Evolutionary conservation across 1,284 basidiomycete genomes (phyloP).

Genomic region (Irpex rosettiformis): DNA sequence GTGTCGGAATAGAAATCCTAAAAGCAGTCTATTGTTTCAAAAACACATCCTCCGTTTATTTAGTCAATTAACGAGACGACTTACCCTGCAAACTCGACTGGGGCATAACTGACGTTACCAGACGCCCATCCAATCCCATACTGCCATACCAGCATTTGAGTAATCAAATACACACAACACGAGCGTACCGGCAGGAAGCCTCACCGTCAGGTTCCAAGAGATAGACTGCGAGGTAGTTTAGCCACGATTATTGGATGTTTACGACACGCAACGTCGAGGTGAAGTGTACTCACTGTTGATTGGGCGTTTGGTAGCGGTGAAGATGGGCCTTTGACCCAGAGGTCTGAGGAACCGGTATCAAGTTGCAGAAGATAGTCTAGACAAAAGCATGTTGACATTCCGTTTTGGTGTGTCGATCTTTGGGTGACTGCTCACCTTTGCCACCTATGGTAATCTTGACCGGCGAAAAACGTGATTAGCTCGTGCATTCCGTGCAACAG

Average conservation of each 20-base stretch:
- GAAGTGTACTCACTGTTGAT: conserved; percentile 44
- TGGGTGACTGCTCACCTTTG: conserved; percentile 39
- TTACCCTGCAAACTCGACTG: conserved; percentile 67
- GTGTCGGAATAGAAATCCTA: conserved; percentile 60
- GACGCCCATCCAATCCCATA: conserved; percentile 77
- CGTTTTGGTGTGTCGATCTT: neutral
- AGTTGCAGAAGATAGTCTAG: conserved; percentile 68
- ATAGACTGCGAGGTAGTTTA: conserved; percentile 30
- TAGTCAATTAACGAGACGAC: conserved; percentile 17
- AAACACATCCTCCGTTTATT: conserved; percentile 3
- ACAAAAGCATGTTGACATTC: conserved; percentile 4
- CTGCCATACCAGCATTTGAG: conserved; percentile 31
- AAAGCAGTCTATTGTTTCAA: conserved; percentile 7
- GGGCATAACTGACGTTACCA: conserved; percentile 58
- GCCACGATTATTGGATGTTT: neutral
- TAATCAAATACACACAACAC: neutral
- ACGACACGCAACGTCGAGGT: neutral
- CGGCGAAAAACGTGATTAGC: neutral
- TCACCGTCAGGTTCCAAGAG: conserved; percentile 58
- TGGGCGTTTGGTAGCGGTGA: conserved; percentile 50
- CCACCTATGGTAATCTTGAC: conserved; percentile 62
- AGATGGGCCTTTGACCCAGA: conserved; percentile 62
- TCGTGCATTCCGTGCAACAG: neutral
- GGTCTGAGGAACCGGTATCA: conserved; percentile 79
- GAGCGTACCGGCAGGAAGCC: conserved; percentile 17